Base-by-base conservation (phyloP, 345 rosid species). In the Citrus glauca region DNA sequence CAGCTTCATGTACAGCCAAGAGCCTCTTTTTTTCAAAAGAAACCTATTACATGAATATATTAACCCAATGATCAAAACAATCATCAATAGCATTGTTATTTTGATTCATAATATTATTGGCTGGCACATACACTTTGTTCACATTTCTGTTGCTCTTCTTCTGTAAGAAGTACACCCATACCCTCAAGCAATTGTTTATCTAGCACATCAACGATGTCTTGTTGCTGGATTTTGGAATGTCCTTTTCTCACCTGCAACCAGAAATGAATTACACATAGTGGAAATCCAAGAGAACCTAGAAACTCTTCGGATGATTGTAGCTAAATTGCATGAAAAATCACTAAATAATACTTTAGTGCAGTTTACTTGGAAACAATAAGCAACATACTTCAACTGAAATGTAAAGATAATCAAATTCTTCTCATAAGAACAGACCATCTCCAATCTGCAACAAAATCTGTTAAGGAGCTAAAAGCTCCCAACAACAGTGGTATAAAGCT, bases 151-250 rank as follows among this genome's bases (percentile, higher is more conserved):
- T 93, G 99, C 81, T 95, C 99, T 85, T 95, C 99, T 84, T 93
- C 97, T 22, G 98, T 93, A 72, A 95, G 93, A 65, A 95, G 97
- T 28, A 93, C 96, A 62, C 99, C 99, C 98, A 95, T 92, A 65
- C 99, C 99, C 87, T 95, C 99, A 20, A 95, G 94, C 83, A 95
- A 88, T 83, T 95, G 98, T 81, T 95, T 95, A 81, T 95, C 98
- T 84, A 95, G 82, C 81, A 93, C 98, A 84, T 92, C 97, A 85
- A 91, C 84, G 48, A 95, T 84, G 83, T 95, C 99, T 85, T 92
- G 91, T 89, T 95, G 99, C 82, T 72, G 80, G 80, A 95, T 89
- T 84, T 83, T 87, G 75, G 94, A 80, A 81, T 90, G 96, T 55
- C 94, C 98, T 85, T 91, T 93, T 83, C 99, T 91, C 64, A 95